Base-by-base conservation (phyloP, 2,329 filamentous ascomycete species). In the Fusarium pininemorale region DNA sequence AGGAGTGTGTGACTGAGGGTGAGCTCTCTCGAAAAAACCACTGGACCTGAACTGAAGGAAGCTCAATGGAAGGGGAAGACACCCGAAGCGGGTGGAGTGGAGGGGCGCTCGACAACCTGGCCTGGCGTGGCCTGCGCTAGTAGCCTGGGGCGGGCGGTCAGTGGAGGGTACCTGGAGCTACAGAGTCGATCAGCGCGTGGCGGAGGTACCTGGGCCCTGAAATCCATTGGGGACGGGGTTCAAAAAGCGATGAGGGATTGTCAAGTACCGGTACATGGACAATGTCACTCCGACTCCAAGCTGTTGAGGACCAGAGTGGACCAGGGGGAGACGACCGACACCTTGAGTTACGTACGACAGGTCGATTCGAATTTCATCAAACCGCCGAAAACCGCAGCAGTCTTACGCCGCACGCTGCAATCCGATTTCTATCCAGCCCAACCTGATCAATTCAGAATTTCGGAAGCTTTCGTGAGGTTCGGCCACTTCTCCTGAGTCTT, bases 51-150 rank as follows among this genome's bases (percentile, higher is more conserved):
- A 61, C 44, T 67, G 66, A 70, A 54, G 53, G 77, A 78, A 78
- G 77, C 77, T 79, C 71, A 78, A 78, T 76, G 75, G 75, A 78
- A 78, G 75, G 75, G 75, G 73, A 77, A 75, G 75, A 75, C 65
- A 47, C 32, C 56, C 50, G 58, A 68, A 63, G 55, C 59, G 53
- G 75, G 75, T 75, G 74, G 72, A 67, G 72, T 72, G 71, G 72
- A 57, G 64, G 58, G 57, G 45, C 57, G 56, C 44, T 38, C 24
- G 56, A 58, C 48, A 50, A 68, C 56, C 68, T 72, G 63, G 67
- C 63, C 50, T 72, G 56, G 60, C 45, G 32, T 64, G 35, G 45
- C 61, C 56, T 70, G 66, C 70, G 59, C 63, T 35, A 30, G 59
- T 48, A 41, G 51, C 51, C 59, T 41, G 22, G 32, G 42, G 70